Evolutionary conservation across 2,329 filamentous ascomycete species (phyloP).

Genomic region (Podosphaera xanthii): DNA sequence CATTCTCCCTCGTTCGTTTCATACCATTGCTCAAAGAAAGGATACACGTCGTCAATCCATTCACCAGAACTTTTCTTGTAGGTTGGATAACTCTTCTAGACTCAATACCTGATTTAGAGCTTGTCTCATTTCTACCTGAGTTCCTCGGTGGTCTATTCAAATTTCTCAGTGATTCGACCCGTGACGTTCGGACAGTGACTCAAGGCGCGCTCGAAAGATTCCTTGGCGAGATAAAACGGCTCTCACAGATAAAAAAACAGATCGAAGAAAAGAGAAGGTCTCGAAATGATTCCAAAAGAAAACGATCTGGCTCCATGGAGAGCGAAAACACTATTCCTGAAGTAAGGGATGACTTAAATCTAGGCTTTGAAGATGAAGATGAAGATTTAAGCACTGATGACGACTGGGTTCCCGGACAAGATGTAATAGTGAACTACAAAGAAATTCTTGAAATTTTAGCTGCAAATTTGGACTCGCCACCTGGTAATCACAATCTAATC

Average conservation of each 20-base stretch:
- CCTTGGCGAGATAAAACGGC: constrained; percentile 79
- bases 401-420: constrained; percentile 93
- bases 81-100: constrained; percentile 90
- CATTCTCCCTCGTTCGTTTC: constrained; percentile 77
- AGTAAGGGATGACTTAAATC: constrained; percentile 37
- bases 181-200: constrained; percentile 85
- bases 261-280: constrained; percentile 68
- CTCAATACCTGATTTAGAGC: constrained; percentile 86
- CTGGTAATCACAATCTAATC: constrained; percentile 27
- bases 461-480: constrained; percentile 61
- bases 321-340: constrained; percentile 28
- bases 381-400: constrained; percentile 48
- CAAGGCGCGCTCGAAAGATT: constrained; percentile 78
- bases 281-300: constrained; percentile 35
- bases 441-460: constrained; percentile 83
- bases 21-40: constrained; percentile 85
- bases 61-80: constrained; percentile 83
- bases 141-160: constrained; percentile 77
- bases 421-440: constrained; percentile 82
- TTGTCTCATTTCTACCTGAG: constrained; percentile 77
- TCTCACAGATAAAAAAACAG: constrained; percentile 76
- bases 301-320: constrained; percentile 47
- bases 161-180: constrained; percentile 77
- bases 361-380: constrained; percentile 31
- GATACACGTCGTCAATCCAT: constrained; percentile 84